These are phyloP conservation scores for Phyllosticta capitalensis DNA, from an alignment of 2,329 filamentous ascomycete genomes.

Conservation along the genomic window DNA sequence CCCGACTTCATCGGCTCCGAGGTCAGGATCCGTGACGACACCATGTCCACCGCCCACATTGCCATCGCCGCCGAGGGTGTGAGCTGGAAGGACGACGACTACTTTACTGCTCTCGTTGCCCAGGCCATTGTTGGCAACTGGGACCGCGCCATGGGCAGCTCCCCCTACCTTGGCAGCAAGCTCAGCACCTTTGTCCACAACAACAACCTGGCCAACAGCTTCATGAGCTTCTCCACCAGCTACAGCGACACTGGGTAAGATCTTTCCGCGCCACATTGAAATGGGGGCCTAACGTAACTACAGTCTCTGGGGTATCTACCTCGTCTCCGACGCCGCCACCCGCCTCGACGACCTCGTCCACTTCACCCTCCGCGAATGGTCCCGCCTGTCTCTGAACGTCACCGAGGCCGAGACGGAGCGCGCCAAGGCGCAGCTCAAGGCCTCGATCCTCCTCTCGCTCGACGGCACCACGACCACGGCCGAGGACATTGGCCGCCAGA, in stretches of 20 bases:
- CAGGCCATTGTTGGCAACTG: constrained; percentile 99
- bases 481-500: constrained; percentile 97
- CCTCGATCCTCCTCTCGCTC: constrained; percentile 90
- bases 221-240: constrained; percentile 99
- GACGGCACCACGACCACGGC: constrained; percentile 96
- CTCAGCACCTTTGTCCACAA: constrained; percentile 91
- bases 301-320: constrained; percentile 99
- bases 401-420: constrained; percentile 88
- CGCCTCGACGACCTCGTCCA: constrained; percentile 91
- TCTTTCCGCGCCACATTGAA: constrained; percentile 12
- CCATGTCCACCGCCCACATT: constrained; percentile 91
- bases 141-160: constrained; percentile 97
- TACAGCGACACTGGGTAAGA: constrained; percentile 97
- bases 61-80: constrained; percentile 98
- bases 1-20: constrained; percentile 96
- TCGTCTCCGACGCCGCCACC: constrained; percentile 82
- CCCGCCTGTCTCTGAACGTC: constrained; percentile 83
- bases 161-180: constrained; percentile 95
- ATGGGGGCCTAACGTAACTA: constrained; percentile 5
- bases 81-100: constrained; percentile 98
- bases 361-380: constrained; percentile 98
- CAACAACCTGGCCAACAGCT: constrained; percentile 95
- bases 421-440: constrained; percentile 98
- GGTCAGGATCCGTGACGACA: constrained; percentile 91
- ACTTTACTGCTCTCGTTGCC: constrained; percentile 95